Evolutionary conservation across 2,329 filamentous ascomycete genomes (phyloP).

Genomic region (Alternaria dauci): DNA sequence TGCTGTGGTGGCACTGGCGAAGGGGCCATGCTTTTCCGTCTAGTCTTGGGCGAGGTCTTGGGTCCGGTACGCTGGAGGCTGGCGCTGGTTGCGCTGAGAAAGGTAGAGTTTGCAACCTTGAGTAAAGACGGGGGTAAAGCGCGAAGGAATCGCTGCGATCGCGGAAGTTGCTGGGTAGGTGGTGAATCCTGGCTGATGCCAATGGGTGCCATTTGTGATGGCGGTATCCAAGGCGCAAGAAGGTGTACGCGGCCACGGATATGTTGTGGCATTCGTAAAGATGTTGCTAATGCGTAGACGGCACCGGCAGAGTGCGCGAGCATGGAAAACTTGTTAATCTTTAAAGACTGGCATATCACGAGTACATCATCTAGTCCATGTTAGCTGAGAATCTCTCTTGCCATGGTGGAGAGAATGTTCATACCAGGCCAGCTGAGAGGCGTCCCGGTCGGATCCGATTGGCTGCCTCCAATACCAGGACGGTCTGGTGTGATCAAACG

Average conservation of each 20-base stretch:
- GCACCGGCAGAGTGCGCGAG: slow-evolving; percentile 95
- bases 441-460: slow-evolving; percentile 82
- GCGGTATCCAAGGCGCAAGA: slow-evolving; percentile 95
- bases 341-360: slow-evolving; percentile 88
- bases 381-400: slow-evolving; percentile 52
- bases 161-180: slow-evolving; percentile 85
- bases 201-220: slow-evolving; percentile 63
- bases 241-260: slow-evolving; percentile 94
- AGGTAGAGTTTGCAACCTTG: slow-evolving; percentile 93
- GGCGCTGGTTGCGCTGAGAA: slow-evolving; percentile 90
- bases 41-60: slow-evolving; percentile 59
- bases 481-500: slow-evolving; percentile 93
- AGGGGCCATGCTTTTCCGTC: slow-evolving; percentile 41
- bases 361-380: slow-evolving; percentile 75
- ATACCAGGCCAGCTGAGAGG: slow-evolving; percentile 93
- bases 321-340: slow-evolving; percentile 95
- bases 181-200: slow-evolving; percentile 75
- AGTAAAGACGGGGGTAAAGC: slow-evolving; percentile 89
- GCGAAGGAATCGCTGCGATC: slow-evolving; percentile 88
- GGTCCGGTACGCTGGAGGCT: slow-evolving; percentile 68
- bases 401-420: slow-evolving; percentile 34
- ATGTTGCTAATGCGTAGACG: slow-evolving; percentile 96
- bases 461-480: slow-evolving; percentile 92
- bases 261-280: slow-evolving; percentile 93
- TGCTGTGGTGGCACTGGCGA: slow-evolving; percentile 21